These are phyloP conservation scores for Zygosaccharomyces sapae DNA, from an alignment of 1,139 yeast genomes.

Conservation along the genomic window DNA sequence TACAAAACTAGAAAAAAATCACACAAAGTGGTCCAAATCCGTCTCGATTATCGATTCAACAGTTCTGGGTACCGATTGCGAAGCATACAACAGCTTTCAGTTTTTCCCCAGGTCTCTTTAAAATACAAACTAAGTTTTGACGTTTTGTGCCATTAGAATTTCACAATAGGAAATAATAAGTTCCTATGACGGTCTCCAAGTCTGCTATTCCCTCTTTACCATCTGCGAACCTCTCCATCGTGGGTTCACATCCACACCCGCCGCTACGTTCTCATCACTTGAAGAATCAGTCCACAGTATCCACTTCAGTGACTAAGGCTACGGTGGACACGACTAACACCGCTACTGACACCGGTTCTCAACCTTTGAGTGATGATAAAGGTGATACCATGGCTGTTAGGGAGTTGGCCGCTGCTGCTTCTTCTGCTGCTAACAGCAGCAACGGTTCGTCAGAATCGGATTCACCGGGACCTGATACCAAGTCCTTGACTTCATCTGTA, in stretches of 20 bases:
- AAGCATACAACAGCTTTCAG: background rate
- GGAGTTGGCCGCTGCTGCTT: conserved; percentile 4
- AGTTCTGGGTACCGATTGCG: conserved; percentile 5
- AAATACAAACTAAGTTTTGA: background rate
- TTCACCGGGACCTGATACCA: conserved; percentile 6
- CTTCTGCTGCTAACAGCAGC: conserved; percentile 1
- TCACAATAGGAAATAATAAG: background rate
- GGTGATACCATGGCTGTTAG: conserved; percentile 8
- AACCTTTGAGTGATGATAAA: background rate
- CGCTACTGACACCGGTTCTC: conserved; percentile 1
- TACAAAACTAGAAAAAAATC: background rate
- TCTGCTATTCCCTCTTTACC: conserved; percentile 17
- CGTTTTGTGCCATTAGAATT: conserved; percentile 1
- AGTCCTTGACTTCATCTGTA: background rate
- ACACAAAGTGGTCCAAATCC: background rate
- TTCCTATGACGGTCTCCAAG: conserved; percentile 20
- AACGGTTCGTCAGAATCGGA: conserved; percentile 2
- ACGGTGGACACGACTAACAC: conserved; percentile 14
- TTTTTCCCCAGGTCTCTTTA: conserved; percentile 1
- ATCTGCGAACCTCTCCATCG: conserved; percentile 18
- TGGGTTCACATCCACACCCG: conserved; percentile 23
- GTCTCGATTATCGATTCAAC: background rate
- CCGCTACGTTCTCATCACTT: conserved; percentile 19
- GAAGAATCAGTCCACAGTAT: conserved; percentile 10
- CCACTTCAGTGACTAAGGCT: conserved; percentile 14